phyloP scores from a whole-genome alignment of 2,329 filamentous ascomycete species.

The Trichoderma sp. region DNA sequence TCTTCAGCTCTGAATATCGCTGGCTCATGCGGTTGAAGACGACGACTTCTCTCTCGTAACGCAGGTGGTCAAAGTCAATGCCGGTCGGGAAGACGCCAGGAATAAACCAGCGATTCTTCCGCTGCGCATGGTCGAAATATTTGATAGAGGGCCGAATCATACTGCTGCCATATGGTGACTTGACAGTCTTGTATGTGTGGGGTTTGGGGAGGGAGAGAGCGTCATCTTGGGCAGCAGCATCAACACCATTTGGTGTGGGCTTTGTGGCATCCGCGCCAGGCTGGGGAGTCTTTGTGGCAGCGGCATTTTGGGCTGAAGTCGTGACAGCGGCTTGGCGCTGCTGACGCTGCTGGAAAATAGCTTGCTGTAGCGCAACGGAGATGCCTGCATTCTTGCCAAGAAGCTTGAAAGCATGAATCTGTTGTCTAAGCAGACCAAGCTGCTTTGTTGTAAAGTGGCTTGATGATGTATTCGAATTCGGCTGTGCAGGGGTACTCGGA shows the following conservation, averaged over 20 bases:
- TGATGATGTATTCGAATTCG: constrained; percentile 38
- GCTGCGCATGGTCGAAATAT: constrained; percentile 76
- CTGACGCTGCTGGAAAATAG: constrained; percentile 74
- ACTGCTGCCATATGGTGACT: constrained; percentile 66
- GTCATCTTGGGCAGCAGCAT: constrained; percentile 39
- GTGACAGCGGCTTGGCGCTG: constrained; percentile 58
- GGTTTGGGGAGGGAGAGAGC: constrained; percentile 41
- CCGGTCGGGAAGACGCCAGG: constrained; percentile 88
- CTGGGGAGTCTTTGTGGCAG: constrained; percentile 36
- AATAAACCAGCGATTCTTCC: constrained; percentile 76
- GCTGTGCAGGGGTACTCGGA: constrained; percentile 38
- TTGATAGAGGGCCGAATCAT: constrained; percentile 63
- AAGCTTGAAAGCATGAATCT: constrained; percentile 90
- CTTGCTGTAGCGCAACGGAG: constrained; percentile 75
- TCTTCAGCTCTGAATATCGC: constrained; percentile 80
- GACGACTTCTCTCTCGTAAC: constrained; percentile 83
- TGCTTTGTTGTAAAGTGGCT: constrained; percentile 78
- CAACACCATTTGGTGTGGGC: constrained; percentile 41
- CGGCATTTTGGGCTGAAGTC: constrained; percentile 46
- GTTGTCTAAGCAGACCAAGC: constrained; percentile 73
- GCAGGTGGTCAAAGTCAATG: constrained; percentile 80
- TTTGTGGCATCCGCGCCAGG: constrained; percentile 41
- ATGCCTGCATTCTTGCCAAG: constrained; percentile 85
- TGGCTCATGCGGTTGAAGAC: constrained; percentile 88
- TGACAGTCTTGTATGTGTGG: constrained; percentile 70